Evolutionary conservation across 2,329 filamentous ascomycete species (phyloP).

Genomic region (Fusarium staphyleae): DNA sequence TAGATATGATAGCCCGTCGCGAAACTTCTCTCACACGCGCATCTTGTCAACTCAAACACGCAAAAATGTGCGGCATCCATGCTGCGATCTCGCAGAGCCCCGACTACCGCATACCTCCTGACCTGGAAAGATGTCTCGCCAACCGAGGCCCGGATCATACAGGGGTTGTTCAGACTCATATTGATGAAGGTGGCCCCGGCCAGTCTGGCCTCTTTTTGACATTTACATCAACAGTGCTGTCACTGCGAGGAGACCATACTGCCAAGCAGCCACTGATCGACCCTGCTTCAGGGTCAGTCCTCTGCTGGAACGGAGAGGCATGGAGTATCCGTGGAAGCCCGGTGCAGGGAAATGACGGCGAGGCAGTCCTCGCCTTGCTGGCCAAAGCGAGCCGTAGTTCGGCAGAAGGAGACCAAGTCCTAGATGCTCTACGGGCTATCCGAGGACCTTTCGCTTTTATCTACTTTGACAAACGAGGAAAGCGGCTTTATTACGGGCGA

Average conservation of each 20-base stretch:
- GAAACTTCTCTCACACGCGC: slow-evolving; percentile 19
- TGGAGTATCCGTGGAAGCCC: slow-evolving; percentile 72
- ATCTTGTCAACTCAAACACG: slow-evolving; percentile 16
- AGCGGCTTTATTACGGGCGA: slow-evolving; percentile 78
- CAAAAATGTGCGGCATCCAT: slow-evolving; percentile 68
- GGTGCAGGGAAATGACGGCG: slow-evolving; percentile 81
- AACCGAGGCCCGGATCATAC: slow-evolving; percentile 68
- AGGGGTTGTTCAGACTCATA: slow-evolving; percentile 50
- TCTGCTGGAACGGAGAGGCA: slow-evolving; percentile 98
- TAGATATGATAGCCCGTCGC: slow-evolving; percentile 5
- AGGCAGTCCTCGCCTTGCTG: slow-evolving; percentile 70
- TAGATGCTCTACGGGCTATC: slow-evolving; percentile 65
- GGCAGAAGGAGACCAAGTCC: slow-evolving; percentile 44
- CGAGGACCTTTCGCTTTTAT: slow-evolving; percentile 91
- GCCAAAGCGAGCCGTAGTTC: slow-evolving; percentile 48
- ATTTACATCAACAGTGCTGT: slow-evolving; percentile 86
- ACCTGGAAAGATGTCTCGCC: slow-evolving; percentile 55
- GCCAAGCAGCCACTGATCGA: slow-evolving; percentile 77
- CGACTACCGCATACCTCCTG: slow-evolving; percentile 41
- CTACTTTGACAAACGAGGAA: slow-evolving; percentile 72
- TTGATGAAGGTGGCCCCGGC: slow-evolving; percentile 36
- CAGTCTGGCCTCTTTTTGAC: slow-evolving; percentile 55
- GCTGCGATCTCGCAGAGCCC: slow-evolving; percentile 52
- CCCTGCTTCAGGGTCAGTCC: slow-evolving; percentile 62
- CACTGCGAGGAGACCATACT: slow-evolving; percentile 78